These are phyloP conservation scores for Nannochloropsis oceanica DNA, from an alignment of 108 stramenopile species.

Conservation along the genomic window DNA sequence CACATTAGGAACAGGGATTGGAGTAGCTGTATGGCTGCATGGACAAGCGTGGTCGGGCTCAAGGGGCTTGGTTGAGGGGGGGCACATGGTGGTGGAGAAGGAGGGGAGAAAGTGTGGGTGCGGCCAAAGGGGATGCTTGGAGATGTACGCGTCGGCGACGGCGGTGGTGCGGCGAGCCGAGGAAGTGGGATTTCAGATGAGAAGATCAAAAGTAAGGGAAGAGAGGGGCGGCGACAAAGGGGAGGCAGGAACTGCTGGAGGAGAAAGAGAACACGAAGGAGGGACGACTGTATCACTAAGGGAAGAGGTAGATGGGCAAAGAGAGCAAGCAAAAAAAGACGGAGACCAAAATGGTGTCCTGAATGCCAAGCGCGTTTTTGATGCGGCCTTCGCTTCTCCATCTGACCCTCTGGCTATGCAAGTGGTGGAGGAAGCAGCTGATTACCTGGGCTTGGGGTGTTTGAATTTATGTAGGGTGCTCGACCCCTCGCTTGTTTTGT, in stretches of 20 bases:
- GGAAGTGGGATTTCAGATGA: constrained; percentile 1
- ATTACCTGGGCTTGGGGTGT: constrained; percentile 25
- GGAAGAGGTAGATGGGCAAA: not conserved
- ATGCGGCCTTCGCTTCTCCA: not conserved
- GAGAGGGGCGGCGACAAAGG: not conserved
- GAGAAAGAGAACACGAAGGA: not conserved
- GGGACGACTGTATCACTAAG: not conserved
- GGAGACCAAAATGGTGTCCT: not conserved
- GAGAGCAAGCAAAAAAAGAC: not conserved
- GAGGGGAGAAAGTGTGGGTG: constrained; percentile 10
- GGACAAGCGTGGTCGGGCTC: constrained; percentile 21
- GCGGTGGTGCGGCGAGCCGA: constrained; percentile 9
- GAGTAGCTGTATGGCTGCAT: constrained; percentile 19
- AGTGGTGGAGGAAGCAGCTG: not conserved
- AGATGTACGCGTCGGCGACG: constrained; percentile 32
- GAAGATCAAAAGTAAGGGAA: not conserved
- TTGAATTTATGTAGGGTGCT: constrained; percentile 33
- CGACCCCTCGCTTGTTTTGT: constrained; percentile 32
- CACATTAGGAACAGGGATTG: constrained; percentile 32
- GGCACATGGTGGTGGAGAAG: constrained; percentile 33
- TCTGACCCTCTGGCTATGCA: not conserved
- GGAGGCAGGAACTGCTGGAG: not conserved
- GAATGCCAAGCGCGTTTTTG: not conserved
- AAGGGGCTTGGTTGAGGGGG: constrained; percentile 31
- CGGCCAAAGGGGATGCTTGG: constrained; percentile 35